These are phyloP conservation scores for Pyropia haitanensis DNA, from an alignment of 23 red algal genomes.

Conservation along the genomic window DNA sequence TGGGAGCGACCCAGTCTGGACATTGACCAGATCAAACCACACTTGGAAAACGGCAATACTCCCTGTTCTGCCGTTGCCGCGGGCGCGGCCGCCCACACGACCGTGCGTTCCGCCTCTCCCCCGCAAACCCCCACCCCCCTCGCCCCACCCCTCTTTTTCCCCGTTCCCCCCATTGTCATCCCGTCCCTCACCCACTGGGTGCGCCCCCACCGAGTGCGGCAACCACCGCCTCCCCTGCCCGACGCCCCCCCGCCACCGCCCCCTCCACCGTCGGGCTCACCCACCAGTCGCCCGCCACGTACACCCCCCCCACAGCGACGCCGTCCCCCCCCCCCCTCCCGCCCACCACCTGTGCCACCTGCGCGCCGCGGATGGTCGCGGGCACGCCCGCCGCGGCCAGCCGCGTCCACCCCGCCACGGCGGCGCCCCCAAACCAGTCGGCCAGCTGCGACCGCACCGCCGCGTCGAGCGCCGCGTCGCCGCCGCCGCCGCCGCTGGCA, in stretches of 20 bases:
- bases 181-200: too few relatives aligned
- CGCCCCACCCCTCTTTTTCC: too few relatives aligned
- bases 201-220: too few relatives aligned
- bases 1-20: too few relatives aligned
- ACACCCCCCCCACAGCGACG: background rate
- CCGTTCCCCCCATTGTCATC: too few relatives aligned
- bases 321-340: background rate
- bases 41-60: too few relatives aligned
- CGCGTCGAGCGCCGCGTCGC: constrained; percentile 24
- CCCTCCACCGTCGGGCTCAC: background rate
- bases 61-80: too few relatives aligned
- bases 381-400: constrained; percentile 24
- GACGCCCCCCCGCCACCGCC: background rate
- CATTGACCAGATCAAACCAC: too few relatives aligned
- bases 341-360: background rate
- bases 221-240: too few relatives aligned
- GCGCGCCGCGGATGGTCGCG: background rate
- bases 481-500: background rate
- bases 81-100: too few relatives aligned
- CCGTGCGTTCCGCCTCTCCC: too few relatives aligned
- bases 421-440: constrained; percentile 50
- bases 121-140: too few relatives aligned
- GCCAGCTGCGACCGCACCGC: constrained; percentile 39
- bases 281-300: background rate
- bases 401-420: constrained; percentile 64